Percentiles rank a stretch among this genome's conserved stretches.
These are phyloP conservation scores for Closterium sp. DNA, from an alignment of 139 green algal species.

Conservation along the genomic window DNA sequence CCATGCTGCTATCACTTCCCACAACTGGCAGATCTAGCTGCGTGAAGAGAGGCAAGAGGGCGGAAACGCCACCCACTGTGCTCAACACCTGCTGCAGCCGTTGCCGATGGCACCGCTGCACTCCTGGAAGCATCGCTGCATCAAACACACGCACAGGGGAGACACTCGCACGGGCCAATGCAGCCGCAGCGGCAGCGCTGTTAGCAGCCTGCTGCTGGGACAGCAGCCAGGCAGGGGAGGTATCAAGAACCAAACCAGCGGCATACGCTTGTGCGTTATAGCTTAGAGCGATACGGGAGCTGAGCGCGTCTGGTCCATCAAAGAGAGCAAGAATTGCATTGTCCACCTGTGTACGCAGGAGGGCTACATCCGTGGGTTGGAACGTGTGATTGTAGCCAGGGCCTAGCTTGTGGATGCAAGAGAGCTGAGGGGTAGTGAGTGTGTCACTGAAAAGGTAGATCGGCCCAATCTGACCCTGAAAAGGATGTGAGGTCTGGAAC, in stretches of 20 bases:
- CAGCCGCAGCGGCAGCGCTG: neutral
- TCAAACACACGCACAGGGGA: neutral
- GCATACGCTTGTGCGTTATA: neutral
- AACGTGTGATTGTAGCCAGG: constrained; percentile 49
- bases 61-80: neutral
- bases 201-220: neutral
- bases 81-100: neutral
- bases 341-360: neutral
- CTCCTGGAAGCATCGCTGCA: neutral
- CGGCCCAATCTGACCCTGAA: constrained; percentile 36
- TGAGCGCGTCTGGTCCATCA: neutral
- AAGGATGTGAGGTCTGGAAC: neutral
- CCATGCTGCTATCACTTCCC: neutral
- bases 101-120: neutral
- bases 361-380: constrained; percentile 4
- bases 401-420: constrained; percentile 22
- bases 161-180: neutral
- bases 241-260: neutral
- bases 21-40: neutral
- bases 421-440: constrained; percentile 18
- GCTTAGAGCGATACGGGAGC: neutral
- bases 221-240: neutral
- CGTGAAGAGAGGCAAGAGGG: neutral
- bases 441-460: constrained; percentile 45
- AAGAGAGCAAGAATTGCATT: neutral